phyloP scores from a whole-genome alignment of 257 asterid genomes.

The Solanum gandarillasii region DNA sequence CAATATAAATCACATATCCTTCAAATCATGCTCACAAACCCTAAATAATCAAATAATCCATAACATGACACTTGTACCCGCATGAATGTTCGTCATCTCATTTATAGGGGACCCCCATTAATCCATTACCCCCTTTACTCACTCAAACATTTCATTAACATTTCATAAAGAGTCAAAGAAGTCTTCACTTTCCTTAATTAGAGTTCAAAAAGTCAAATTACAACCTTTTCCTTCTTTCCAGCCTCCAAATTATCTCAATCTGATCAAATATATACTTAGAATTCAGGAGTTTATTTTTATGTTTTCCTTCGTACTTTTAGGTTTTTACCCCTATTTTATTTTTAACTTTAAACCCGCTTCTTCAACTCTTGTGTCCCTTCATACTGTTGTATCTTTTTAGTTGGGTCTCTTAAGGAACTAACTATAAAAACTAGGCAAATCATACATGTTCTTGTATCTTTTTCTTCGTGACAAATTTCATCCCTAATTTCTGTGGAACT shows the following conservation, averaged over 20 bases:
- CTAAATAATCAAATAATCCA: background rate
- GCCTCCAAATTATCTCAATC: background rate
- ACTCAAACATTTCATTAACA: background rate
- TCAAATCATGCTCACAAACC: background rate
- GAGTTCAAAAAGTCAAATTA: background rate
- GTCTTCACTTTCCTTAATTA: background rate
- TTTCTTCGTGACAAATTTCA: too few species aligned
- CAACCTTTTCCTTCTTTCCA: background rate
- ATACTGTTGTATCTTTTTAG: too few species aligned
- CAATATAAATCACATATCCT: background rate
- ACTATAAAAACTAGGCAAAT: too few species aligned
- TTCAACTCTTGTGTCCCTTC: too few species aligned
- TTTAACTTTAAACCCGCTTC: too few species aligned
- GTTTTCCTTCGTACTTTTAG: too few species aligned
- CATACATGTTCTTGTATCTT: too few species aligned
- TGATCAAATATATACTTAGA: too few species aligned
- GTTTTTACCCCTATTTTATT: too few species aligned
- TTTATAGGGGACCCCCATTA: background rate
- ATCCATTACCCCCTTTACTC: background rate
- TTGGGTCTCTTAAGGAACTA: too few species aligned
- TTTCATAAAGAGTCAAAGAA: background rate
- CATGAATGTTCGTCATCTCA: background rate
- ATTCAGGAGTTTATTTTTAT: too few species aligned
- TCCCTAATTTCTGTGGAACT: too few species aligned
- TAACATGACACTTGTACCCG: background rate